Evolutionary conservation across 768 basidiomycete species (phyloP).

Genomic region (Neoboletus subvelutipes): DNA sequence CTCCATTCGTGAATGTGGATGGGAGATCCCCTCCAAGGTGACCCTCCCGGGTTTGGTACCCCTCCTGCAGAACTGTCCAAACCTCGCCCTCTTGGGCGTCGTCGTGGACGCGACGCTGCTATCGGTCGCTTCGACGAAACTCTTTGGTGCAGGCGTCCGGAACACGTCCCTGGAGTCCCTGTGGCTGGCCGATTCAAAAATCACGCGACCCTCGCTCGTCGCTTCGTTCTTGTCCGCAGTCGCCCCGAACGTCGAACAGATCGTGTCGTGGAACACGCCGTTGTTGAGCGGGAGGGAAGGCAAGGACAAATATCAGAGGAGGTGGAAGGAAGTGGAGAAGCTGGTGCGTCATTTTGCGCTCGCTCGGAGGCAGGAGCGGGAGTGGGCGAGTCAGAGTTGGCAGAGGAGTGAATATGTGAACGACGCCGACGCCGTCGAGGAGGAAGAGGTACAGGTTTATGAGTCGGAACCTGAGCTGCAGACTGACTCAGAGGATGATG

Average conservation of each 20-base stretch:
- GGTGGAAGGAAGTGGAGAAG: conserved; percentile 28
- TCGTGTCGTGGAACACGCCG: conserved; percentile 32
- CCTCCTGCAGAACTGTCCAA: conserved; percentile 23
- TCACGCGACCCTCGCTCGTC: conserved; percentile 28
- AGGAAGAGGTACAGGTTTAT: conserved; percentile 11
- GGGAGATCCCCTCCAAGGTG: conserved; percentile 31
- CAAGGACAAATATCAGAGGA: conserved; percentile 24
- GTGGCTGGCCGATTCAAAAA: conserved; percentile 29
- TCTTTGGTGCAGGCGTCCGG: conserved; percentile 21
- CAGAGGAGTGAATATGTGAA: not conserved
- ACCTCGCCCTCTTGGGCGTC: conserved; percentile 26
- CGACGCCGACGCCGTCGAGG: not conserved
- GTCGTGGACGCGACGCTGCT: conserved; percentile 30
- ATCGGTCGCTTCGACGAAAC: conserved; percentile 2
- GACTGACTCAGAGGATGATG: conserved; percentile 25
- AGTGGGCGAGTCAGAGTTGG: conserved; percentile 12
- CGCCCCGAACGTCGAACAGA: conserved; percentile 31
- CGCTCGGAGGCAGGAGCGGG: conserved; percentile 22
- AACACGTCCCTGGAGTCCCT: conserved; percentile 29
- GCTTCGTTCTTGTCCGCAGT: conserved; percentile 30
- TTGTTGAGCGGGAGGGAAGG: conserved; percentile 25
- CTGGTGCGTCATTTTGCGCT: conserved; percentile 23
- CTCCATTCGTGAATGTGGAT: conserved; percentile 30
- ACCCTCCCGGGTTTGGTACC: conserved; percentile 25
- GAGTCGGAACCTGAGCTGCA: conserved; percentile 25